phyloP scores from a whole-genome alignment of 371 early-diverging fungal genomes.

The Fennellomyces sp. region DNA sequence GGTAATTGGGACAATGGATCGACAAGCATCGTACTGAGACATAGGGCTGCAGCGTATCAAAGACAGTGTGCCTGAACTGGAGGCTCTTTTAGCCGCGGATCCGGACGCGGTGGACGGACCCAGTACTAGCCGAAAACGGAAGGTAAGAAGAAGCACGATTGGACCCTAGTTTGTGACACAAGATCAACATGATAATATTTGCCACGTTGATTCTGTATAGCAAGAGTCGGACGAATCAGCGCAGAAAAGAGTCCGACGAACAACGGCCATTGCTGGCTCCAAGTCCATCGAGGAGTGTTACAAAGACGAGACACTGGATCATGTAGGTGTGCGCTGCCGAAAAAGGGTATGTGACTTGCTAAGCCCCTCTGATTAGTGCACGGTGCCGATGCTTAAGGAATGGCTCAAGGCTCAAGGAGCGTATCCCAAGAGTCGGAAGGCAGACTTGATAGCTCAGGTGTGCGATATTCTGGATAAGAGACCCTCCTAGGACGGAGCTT shows the following conservation, averaged over 20 bases:
- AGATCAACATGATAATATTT: neutral
- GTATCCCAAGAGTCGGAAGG: slow-evolving; percentile 47
- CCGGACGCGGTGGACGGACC: neutral
- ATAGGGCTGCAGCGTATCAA: slow-evolving; percentile 14
- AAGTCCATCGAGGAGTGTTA: slow-evolving; percentile 16
- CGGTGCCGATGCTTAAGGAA: slow-evolving; percentile 54
- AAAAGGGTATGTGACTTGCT: neutral
- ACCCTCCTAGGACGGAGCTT: neutral
- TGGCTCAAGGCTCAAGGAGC: slow-evolving; percentile 47
- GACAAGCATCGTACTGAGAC: neutral
- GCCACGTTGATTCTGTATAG: neutral
- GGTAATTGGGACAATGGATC: slow-evolving; percentile 17
- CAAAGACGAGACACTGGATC: slow-evolving; percentile 5
- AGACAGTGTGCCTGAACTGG: neutral
- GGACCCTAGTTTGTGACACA: slow-evolving; percentile 4
- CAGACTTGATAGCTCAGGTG: slow-evolving; percentile 51
- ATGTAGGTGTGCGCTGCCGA: slow-evolving; percentile 10
- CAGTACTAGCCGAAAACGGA: neutral
- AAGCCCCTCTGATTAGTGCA: no score
- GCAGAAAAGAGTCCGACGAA: neutral
- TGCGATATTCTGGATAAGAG: slow-evolving; percentile 11
- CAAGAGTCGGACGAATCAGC: slow-evolving; percentile 2
- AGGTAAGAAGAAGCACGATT: neutral
- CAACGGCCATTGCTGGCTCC: neutral
- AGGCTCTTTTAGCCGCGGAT: neutral